Evolutionary conservation across 2,329 filamentous ascomycete species (phyloP).

Genomic region (Teratosphaeria epicoccoides): DNA sequence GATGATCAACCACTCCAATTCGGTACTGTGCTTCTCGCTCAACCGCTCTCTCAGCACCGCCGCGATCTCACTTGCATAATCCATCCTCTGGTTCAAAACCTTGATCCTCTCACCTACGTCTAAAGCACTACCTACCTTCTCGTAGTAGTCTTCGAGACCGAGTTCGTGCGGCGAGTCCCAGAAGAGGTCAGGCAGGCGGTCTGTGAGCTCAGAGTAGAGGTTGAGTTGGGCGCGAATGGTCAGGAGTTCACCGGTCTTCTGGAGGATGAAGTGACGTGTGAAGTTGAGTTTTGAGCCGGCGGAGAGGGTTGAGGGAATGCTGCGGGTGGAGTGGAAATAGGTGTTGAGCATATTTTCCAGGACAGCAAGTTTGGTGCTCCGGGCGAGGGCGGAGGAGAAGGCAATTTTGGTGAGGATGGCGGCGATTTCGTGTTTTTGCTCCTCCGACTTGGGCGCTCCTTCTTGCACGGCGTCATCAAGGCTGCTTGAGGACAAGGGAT

Average conservation of each 20-base stretch:
- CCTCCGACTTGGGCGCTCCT: too few relatives aligned
- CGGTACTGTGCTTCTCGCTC: slow-evolving; percentile 78
- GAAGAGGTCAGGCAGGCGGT: slow-evolving; percentile 89
- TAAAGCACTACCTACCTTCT: slow-evolving; percentile 78
- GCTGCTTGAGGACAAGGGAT: background rate
- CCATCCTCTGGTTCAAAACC: slow-evolving; percentile 91
- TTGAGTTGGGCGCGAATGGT: slow-evolving; percentile 86
- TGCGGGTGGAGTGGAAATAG: slow-evolving; percentile 78
- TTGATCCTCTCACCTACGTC: slow-evolving; percentile 88
- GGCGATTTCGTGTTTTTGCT: slow-evolving; percentile 30
- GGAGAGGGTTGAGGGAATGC: slow-evolving; percentile 69
- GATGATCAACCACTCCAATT: slow-evolving; percentile 94
- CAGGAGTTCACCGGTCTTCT: slow-evolving; percentile 86
- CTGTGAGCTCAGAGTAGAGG: slow-evolving; percentile 91
- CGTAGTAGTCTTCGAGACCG: slow-evolving; percentile 87
- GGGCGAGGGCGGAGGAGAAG: slow-evolving; percentile 85
- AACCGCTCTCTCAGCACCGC: slow-evolving; percentile 77
- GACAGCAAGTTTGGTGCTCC: slow-evolving; percentile 87
- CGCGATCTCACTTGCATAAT: slow-evolving; percentile 93
- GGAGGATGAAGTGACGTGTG: slow-evolving; percentile 68
- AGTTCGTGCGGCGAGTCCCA: slow-evolving; percentile 89
- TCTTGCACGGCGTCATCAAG: too few relatives aligned
- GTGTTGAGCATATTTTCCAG: slow-evolving; percentile 71
- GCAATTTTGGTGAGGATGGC: slow-evolving; percentile 84
- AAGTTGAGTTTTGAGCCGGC: slow-evolving; percentile 53